Percentiles rank a stretch among this genome's conserved stretches.
Evolutionary conservation across 345 rosid species (phyloP).

Genomic region (Gossypium ekmanianum): DNA sequence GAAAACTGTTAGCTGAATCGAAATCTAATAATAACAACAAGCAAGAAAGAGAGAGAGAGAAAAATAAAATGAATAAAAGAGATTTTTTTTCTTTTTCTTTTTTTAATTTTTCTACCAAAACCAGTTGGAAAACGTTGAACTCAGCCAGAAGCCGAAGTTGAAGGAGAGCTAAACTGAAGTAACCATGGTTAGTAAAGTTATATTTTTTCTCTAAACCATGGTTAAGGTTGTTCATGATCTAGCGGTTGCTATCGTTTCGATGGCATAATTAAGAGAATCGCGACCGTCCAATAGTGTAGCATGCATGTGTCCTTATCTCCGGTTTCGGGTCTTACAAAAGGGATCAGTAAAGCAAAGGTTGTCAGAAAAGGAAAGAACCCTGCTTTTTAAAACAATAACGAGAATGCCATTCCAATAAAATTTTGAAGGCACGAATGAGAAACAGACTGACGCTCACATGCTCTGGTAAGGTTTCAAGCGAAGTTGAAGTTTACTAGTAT

Average conservation of each 20-base stretch:
- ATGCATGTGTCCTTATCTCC: slow-evolving; percentile 58
- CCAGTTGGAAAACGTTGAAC: too few relatives aligned
- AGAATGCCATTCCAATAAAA: not conserved
- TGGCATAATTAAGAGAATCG: slow-evolving; percentile 33
- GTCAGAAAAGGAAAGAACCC: slow-evolving; percentile 15
- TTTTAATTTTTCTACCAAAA: too few relatives aligned
- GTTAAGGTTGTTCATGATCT: slow-evolving; percentile 23
- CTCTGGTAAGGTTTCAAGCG: too few relatives aligned
- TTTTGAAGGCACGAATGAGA: too few relatives aligned
- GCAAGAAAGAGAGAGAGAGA: slow-evolving; percentile 7
- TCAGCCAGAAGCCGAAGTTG: slow-evolving; percentile 15
- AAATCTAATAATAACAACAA: slow-evolving; percentile 29
- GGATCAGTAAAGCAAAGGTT: not conserved
- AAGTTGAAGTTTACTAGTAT: too few relatives aligned
- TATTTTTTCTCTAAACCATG: not conserved
- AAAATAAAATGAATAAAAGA: slow-evolving; percentile 18
- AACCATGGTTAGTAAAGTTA: slow-evolving; percentile 7
- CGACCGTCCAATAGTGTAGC: slow-evolving; percentile 45
- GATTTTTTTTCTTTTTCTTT: too few relatives aligned
- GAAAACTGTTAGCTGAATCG: slow-evolving; percentile 20
- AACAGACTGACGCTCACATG: too few relatives aligned
- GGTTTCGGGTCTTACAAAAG: slow-evolving; percentile 15
- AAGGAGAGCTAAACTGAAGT: not conserved
- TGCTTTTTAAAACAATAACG: not conserved
- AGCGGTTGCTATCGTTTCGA: slow-evolving; percentile 29